These are phyloP conservation scores for Pseudogymnoascus sp. DNA, from an alignment of 2,329 filamentous ascomycete genomes.

Conservation along the genomic window DNA sequence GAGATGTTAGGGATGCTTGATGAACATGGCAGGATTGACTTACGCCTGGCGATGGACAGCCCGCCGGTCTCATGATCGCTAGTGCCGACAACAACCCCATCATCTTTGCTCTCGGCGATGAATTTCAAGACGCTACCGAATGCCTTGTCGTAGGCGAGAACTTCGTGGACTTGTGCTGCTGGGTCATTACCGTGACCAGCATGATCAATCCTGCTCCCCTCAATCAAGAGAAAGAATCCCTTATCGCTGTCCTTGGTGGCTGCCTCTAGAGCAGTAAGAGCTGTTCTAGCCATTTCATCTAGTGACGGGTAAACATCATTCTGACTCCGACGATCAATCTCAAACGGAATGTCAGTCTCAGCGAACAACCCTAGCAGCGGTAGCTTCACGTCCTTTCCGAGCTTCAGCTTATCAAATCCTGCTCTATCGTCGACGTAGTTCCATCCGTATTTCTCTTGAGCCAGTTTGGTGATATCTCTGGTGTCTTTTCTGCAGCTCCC, in stretches of 20 bases:
- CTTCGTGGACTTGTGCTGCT: constrained; percentile 78
- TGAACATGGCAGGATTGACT: constrained; percentile 22
- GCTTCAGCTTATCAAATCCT: constrained; percentile 66
- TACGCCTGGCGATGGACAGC: constrained; percentile 70
- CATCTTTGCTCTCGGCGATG: constrained; percentile 61
- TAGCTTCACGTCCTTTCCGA: constrained; percentile 60
- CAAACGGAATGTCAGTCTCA: constrained; percentile 74
- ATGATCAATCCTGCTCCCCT: constrained; percentile 92
- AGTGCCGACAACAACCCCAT: constrained; percentile 78
- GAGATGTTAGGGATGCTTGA: background rate
- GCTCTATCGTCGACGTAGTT: constrained; percentile 64
- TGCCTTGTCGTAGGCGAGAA: constrained; percentile 86
- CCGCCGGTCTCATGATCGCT: constrained; percentile 97
- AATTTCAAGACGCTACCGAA: constrained; percentile 82
- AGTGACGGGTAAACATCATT: constrained; percentile 78
- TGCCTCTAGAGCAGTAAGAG: constrained; percentile 67
- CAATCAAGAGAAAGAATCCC: constrained; percentile 98
- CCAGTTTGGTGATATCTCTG: constrained; percentile 65
- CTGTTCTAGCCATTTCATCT: constrained; percentile 82
- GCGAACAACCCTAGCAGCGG: constrained; percentile 85
- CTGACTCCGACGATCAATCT: constrained; percentile 78
- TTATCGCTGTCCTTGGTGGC: constrained; percentile 79
- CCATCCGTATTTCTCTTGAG: constrained; percentile 69
- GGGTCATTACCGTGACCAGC: constrained; percentile 82
- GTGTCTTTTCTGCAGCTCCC: constrained; percentile 78